Evolutionary conservation across 2,329 filamentous ascomycete genomes (phyloP), one percentile per base, ranked within the genome.

Genomic region (Xenoacremonium recifei): DNA sequence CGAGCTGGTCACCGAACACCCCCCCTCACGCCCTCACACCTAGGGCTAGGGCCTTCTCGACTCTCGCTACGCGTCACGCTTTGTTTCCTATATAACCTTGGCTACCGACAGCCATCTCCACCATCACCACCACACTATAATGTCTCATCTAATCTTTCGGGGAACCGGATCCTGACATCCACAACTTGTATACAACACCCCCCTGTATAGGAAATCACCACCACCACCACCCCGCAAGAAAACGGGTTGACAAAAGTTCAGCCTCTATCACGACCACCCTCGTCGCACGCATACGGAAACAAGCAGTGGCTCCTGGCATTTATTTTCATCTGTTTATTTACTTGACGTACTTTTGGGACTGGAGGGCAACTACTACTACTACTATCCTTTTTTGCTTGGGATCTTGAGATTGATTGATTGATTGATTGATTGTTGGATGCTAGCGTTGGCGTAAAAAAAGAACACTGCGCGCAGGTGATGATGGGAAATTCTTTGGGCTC

Each of bases 1-100:
- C 2, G 80, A 84, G 59, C 64, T 84, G 13, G 70, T 84, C 3
- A 69, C 77, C 37, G 72, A 61, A n/a, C 51, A 39, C 30, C 55
- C 52, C 13, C 36, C 15, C 15, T 6, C 5, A 20, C 10, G 32
- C 9, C 32, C 32, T 7, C 15, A 15, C 10, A 34, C 32, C 16
- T 34, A 20, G 17, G n/a, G n/a, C n/a, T n/a, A n/a, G n/a, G n/a
- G n/a, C n/a, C n/a, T n/a, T n/a, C n/a, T n/a, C n/a, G n/a, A 10
- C 44, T 34, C 16, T n/a, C 34, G 37, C 18, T 16, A 17, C 34
- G 16, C 16, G 23, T 25, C 32, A 42, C 7, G 12, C 16, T 16
- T 32, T 16, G 20, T 35, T 39, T 37, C 33, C 27, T 46, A 42
- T 31, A 19, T 30, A 27, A 39, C 17, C 23, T 13, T 15, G 25